Evolutionary conservation across 805 yeast genomes (phyloP), one percentile per base, ranked within the genome.

Genomic region (Saccharomycopsis oosterbeekiorum): DNA sequence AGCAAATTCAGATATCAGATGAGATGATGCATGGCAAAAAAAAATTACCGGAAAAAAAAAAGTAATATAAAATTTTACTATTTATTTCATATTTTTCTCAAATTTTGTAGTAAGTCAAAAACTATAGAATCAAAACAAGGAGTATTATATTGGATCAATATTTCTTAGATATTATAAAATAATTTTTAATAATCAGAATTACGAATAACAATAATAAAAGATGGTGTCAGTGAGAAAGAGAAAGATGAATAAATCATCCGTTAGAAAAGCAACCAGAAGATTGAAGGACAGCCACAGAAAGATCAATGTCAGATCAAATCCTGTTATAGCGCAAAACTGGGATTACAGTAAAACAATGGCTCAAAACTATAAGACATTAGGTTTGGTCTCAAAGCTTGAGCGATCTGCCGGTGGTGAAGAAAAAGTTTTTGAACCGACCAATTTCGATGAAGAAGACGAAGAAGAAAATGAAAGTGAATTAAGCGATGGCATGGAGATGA

Each of bases 271-370:
- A 67, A 83, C 94, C 37, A 81, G 94, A 71, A 79, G 84, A 66
- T 71, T 71, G 57, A 89, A 89, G 70, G 92, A 88, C 69, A 84
- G 81, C 68, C 85, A 84, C 67, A 81, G 87, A 70, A 79, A 85
- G 66, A 76, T 85, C 62, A 84, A 84, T 64, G 82, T 88, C 39
- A 78, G 79, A 56, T 78, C 88, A 0, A 89, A 90, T 70, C 88
- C 96, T 1, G 82, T 94, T 65, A 88, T 94, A 65, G 96, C 90
- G 4, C 88, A 84, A 40, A 81, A 91, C 72, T 94, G 99, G 99
- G 97, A 94, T 73, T 81, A 84, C 62, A 80, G 81, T 12, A 77
- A 86, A 61, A 92, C 98, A 0, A 75, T 92, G 63, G 79, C 84
- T 59, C 98, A 94, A 71, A 94, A 94, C 72, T 93, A 94, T 74